Evolutionary conservation across 345 rosid species (phyloP).

Genomic region (Syzygium grande): DNA sequence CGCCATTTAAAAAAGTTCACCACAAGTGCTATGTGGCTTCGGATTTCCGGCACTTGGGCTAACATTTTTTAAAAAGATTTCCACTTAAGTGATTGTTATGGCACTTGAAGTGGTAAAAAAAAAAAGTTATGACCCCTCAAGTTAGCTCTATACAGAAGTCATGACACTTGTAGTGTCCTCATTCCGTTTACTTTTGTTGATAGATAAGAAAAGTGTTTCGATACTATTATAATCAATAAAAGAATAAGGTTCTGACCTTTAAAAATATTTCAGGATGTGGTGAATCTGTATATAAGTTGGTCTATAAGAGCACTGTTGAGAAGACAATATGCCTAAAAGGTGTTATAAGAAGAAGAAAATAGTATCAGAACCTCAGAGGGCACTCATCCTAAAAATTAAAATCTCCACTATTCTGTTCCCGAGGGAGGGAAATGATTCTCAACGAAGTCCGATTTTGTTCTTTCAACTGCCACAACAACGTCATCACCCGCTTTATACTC

Average conservation of each 20-base stretch:
- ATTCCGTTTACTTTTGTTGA: neutral
- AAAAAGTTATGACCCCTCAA: too few species aligned
- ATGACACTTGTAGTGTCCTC: neutral
- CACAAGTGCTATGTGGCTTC: neutral
- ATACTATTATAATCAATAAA: neutral
- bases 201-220: too few species aligned
- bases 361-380: neutral
- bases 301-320: neutral
- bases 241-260: neutral
- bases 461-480: neutral
- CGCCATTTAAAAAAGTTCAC: neutral
- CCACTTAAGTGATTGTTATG: neutral
- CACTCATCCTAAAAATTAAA: neutral
- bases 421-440: slow-evolving; percentile 1
- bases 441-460: neutral
- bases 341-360: neutral
- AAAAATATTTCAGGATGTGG: neutral
- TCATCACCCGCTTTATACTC: slow-evolving; percentile 36
- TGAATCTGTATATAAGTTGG: neutral
- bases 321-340: neutral
- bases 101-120: neutral
- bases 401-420: neutral
- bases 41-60: neutral
- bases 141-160: neutral
- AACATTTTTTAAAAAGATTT: too few species aligned